Percentiles rank a stretch among this genome's conserved stretches.
These are phyloP conservation scores for Nicotiana noctiflora DNA, from an alignment of 257 asterid species.

Conservation along the genomic window DNA sequence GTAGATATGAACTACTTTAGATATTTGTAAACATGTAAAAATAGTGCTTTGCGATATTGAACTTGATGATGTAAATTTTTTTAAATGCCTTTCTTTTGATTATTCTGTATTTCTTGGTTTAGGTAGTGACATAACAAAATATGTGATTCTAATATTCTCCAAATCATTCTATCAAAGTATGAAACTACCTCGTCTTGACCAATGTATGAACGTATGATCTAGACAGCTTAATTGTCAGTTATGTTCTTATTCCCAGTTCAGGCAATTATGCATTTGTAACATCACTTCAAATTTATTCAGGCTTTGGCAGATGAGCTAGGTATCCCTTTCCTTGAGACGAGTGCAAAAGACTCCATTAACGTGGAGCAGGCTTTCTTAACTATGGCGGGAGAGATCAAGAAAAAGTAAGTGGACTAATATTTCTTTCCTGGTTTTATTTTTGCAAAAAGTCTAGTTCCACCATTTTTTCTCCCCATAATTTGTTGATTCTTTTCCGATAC, in stretches of 20 bases:
- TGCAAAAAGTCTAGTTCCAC: background rate
- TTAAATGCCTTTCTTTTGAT: background rate
- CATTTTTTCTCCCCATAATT: background rate
- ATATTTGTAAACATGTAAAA: background rate
- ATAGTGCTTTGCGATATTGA: background rate
- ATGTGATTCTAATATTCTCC: background rate
- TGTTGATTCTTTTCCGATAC: background rate
- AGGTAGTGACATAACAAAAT: background rate
- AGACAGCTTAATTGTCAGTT: background rate
- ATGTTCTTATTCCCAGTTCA: background rate
- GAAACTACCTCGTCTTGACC: background rate
- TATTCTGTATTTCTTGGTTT: background rate
- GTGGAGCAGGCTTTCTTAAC: constrained; percentile 98
- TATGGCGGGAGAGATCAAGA: constrained; percentile 95
- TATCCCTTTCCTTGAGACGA: constrained; percentile 95
- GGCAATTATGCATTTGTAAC: constrained; percentile 1
- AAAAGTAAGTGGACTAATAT: constrained; percentile 46
- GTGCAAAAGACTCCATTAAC: constrained; percentile 88
- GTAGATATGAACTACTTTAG: background rate
- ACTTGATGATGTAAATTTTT: background rate
- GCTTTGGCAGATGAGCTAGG: constrained; percentile 96
- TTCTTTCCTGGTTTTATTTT: background rate
- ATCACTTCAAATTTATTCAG: constrained; percentile 24
- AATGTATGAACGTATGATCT: background rate
- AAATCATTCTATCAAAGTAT: background rate